Evolutionary conservation across 2,329 filamentous ascomycete species (phyloP), one percentile per base, ranked within the genome.

Genomic region (Paraphaeosphaeria minitans): DNA sequence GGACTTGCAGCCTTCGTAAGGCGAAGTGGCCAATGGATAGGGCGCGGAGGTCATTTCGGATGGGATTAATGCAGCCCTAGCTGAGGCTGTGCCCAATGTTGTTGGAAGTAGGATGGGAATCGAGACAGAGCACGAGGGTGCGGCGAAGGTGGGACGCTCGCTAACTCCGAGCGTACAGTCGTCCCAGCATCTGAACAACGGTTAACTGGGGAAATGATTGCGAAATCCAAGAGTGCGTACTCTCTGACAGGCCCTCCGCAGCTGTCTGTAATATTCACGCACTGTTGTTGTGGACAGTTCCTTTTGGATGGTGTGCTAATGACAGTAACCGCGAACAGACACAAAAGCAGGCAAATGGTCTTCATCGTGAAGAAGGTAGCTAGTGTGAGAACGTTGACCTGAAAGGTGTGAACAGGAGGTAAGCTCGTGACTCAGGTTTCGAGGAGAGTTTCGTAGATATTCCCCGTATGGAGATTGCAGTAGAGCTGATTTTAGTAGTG

Each of bases 181-280:
- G 24, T 58, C 43, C 59, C 55, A 61, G 37, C 59, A 61, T 14
- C 59, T 58, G 48, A 10, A 22, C 12, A 6, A 22, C 27, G 4
- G 8, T 51, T 16, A 55, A 39, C 16, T 13, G 9, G 3, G n/a
- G 16, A 16, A 5, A 41, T 9, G 41, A 27, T 27, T 27, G 6
- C 24, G 24, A 12, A 0, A 1, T 31, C n/a, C 14, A 19, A 22
- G 45, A 45, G 4, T n/a, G 31, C 29, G 22, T 60, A 68, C 70
- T 62, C 67, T 31, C 67, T 62, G 51, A 66, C 70, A n/a, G 46
- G 22, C 46, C 55, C 46, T 24, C 59, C 60, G 41, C 70, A 72
- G 10, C 58, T 56, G 51, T 72, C 68, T 1, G 62, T 62, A n/a
- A 59, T 39, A 16, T 59, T 46, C 52, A 64, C 66, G n/a, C 67